These are phyloP conservation scores for Globisporangium nodosum DNA, from an alignment of 352 stramenopile genomes.

Conservation along the genomic window DNA sequence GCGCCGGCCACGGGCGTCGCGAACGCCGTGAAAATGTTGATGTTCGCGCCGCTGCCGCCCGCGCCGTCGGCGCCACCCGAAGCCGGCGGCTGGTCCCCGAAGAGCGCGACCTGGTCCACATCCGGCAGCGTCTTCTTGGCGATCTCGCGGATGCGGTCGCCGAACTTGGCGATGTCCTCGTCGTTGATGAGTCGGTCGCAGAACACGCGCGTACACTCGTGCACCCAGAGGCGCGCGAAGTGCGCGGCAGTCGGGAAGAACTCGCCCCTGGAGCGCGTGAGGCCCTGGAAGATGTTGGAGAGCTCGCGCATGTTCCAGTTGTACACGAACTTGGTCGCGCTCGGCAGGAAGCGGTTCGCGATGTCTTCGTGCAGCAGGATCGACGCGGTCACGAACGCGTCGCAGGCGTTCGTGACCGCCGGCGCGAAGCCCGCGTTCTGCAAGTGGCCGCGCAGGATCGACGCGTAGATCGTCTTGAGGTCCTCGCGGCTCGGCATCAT, in stretches of 20 bases:
- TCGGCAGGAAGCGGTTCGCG: constrained; percentile 92
- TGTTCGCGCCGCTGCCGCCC: constrained; percentile 20
- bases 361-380: constrained; percentile 92
- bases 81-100: constrained; percentile 53
- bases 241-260: constrained; percentile 87
- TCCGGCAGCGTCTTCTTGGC: constrained; percentile 91
- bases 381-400: constrained; percentile 89
- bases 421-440: constrained; percentile 73
- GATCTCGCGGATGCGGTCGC: constrained; percentile 89
- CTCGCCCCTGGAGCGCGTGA: constrained; percentile 89
- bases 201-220: constrained; percentile 97
- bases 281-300: constrained; percentile 95
- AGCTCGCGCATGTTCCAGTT: constrained; percentile 98
- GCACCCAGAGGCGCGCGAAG: constrained; percentile 92
- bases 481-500: constrained; percentile 94
- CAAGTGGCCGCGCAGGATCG: constrained; percentile 93
- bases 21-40: constrained; percentile 96
- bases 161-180: constrained; percentile 91
- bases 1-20: constrained; percentile 61
- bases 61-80: constrained; percentile 22
- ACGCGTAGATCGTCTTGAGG: constrained; percentile 95
- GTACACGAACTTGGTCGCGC: constrained; percentile 97
- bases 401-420: constrained; percentile 53
- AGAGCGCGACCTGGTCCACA: constrained; percentile 78
- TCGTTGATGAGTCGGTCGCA: constrained; percentile 95